These are phyloP conservation scores for Candolleomyces eurysporus DNA, from an alignment of 768 basidiomycete genomes.

Conservation along the genomic window DNA sequence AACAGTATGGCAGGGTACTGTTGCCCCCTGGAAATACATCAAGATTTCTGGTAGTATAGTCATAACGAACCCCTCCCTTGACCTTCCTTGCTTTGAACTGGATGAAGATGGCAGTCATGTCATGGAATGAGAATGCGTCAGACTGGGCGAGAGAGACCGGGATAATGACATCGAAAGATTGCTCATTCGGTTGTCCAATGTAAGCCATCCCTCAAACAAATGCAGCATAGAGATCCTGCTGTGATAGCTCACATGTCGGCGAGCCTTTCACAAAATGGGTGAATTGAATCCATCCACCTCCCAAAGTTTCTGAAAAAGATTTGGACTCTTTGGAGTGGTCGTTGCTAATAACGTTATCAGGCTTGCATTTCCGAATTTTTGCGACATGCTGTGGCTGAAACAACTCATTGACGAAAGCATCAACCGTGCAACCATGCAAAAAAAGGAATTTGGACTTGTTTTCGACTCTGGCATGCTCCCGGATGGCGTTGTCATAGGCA, in stretches of 20 bases:
- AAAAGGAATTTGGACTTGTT: neutral
- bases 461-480: neutral
- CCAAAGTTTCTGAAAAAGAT: neutral
- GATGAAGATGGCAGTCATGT: neutral
- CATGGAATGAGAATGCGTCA: neutral
- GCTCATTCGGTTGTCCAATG: neutral
- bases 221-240: neutral
- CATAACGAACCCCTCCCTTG: neutral
- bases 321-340: neutral
- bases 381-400: neutral
- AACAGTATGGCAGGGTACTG: neutral
- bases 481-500: neutral
- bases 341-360: neutral
- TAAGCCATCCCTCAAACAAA: neutral
- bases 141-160: neutral
- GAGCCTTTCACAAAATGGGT: neutral
- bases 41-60: neutral
- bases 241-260: neutral
- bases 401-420: neutral
- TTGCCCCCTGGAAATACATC: neutral
- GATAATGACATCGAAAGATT: neutral
- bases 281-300: neutral
- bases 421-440: neutral
- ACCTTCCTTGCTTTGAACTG: neutral
- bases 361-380: neutral